A percentile compares a stretch with the other conserved stretches of the same genome.
These are phyloP conservation scores for Botryotinia narcissicola DNA, from an alignment of 2,329 filamentous ascomycete genomes.

Conservation along the genomic window DNA sequence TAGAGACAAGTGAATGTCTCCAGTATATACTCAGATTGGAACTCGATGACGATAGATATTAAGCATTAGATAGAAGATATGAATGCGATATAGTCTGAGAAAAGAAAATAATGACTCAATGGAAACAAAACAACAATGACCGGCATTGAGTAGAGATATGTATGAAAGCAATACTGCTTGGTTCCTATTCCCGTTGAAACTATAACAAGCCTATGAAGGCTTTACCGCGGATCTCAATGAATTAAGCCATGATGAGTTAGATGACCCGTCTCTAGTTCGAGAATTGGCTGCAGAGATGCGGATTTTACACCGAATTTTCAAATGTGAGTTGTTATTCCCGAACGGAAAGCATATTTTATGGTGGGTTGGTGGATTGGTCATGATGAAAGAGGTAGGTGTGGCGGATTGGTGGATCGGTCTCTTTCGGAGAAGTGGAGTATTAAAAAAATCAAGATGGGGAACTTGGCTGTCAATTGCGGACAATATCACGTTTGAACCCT, in stretches of 20 bases:
- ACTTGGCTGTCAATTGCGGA: neutral
- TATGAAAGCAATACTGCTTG: neutral
- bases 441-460: neutral
- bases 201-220: neutral
- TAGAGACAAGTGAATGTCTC: neutral
- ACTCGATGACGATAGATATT: neutral
- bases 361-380: neutral
- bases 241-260: conserved; percentile 17
- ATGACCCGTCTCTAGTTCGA: neutral
- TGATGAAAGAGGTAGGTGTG: neutral
- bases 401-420: neutral
- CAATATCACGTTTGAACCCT: neutral
- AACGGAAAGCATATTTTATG: neutral
- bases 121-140: neutral
- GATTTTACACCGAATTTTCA: neutral
- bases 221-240: conserved; percentile 5
- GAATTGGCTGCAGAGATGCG: conserved; percentile 8
- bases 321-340: conserved; percentile 14
- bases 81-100: neutral
- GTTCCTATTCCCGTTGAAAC: neutral
- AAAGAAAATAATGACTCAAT: neutral
- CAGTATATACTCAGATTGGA: neutral
- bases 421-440: conserved; percentile 3
- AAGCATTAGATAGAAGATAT: neutral
- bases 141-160: neutral